Base-by-base conservation (phyloP, 2,329 filamentous ascomycete species). In the Phialophora chinensis region DNA sequence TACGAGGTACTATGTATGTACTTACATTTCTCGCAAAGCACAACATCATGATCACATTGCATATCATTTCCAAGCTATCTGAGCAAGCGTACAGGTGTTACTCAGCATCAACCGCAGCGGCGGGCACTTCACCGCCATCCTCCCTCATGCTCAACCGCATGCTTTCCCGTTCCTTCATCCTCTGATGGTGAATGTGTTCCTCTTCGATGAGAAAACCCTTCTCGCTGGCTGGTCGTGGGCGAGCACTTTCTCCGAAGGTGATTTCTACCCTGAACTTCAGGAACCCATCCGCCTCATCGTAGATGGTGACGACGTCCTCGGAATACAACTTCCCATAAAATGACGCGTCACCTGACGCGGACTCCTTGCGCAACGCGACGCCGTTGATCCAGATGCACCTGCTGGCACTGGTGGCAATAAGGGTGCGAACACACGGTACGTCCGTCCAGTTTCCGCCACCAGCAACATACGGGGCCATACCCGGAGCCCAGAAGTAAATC, bases 371-470 rank as follows among this genome's bases (percentile, higher is more conserved):
- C 27, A 97, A 79, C 49, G 83, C 81, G n/a, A 86, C 83, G 31
- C 86, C 88, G 73, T 97, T 97, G 74, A 98, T 84, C 71, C 82
- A 85, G 68, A 97, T 91, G 23, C 92, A 91, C 31, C 83, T 82
- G 6, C 88, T 90, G 3, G 91, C 90, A 72, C 93, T 92, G 3
- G 92, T 96, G 0, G 90, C 90, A 59, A 97, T 88, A 68, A 93
- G 90, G 3, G 87, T 84, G 72, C 89, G 89, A 1, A 89, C 81
- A 12, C 86, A 84, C 1, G 83, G 77, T 1, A 87, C 73, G 17
- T 77, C 78, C 10, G 80, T 83, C 81, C 83, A 88, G 64, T 85
- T 83, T 74, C 85, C 86, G 60, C 85, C 85, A 60, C 83, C 74
- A 25, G 86, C 83, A 56, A 82, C 83, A 57, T 81, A 81, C 7